phyloP scores from a whole-genome alignment of 2,329 filamentous ascomycete genomes.

The Ophiostoma ips region DNA sequence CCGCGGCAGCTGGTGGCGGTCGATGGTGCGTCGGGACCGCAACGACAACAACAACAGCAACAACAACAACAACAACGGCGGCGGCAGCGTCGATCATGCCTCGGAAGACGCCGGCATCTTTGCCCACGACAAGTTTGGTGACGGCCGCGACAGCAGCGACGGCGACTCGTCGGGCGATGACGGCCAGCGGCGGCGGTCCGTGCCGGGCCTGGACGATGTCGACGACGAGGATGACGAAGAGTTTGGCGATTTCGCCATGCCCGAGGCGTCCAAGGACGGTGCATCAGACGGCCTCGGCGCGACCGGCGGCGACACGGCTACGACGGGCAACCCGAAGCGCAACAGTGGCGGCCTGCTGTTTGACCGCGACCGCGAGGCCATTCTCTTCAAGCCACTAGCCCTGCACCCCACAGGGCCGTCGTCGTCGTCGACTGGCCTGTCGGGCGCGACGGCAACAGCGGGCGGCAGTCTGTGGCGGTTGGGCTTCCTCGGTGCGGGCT shows the following conservation, averaged over 20 bases:
- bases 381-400: conserved; percentile 41
- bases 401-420: conserved; percentile 30
- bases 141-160: conserved; percentile 23
- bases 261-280: conserved; percentile 30
- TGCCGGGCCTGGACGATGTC: conserved; percentile 17
- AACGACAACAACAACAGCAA: background rate
- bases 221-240: conserved; percentile 46
- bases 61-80: background rate
- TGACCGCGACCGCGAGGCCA: conserved; percentile 23
- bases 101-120: background rate
- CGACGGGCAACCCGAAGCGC: conserved; percentile 8
- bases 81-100: background rate
- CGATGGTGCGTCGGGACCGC: conserved; percentile 17
- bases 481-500: conserved; percentile 15
- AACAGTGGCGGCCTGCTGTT: conserved; percentile 8
- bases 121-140: conserved; percentile 19
- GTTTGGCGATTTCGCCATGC: conserved; percentile 56
- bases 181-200: conserved; percentile 31
- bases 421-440: background rate
- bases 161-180: conserved; percentile 17
- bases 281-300: background rate
- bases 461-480: conserved; percentile 31
- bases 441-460: background rate
- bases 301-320: background rate
- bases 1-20: conserved; percentile 24